These are phyloP conservation scores for Russula sp. DNA, from an alignment of 768 basidiomycete species.

Conservation along the genomic window DNA sequence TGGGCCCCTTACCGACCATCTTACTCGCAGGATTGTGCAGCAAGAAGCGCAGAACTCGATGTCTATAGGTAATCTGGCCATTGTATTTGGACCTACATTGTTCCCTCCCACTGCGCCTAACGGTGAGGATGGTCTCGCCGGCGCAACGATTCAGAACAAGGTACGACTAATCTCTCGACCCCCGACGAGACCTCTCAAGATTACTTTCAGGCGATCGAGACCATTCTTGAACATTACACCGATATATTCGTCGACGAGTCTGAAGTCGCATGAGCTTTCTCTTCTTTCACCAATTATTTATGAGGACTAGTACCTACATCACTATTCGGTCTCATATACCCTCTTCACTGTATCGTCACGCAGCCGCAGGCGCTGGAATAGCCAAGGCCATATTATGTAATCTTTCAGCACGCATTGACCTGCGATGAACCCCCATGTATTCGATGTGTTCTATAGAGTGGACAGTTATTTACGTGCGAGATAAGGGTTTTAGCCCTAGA, in stretches of 20 bases:
- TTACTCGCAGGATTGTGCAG: conserved; percentile 57
- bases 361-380: conserved; percentile 13
- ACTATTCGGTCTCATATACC: conserved; percentile 21
- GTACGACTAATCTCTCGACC: conserved; percentile 31
- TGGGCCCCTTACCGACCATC: not conserved
- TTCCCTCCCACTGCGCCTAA: conserved; percentile 61
- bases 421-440: conserved; percentile 4
- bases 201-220: conserved; percentile 75
- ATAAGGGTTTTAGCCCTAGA: not conserved
- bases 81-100: conserved; percentile 97
- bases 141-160: conserved; percentile 67
- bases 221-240: conserved; percentile 87
- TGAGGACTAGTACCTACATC: conserved; percentile 20
- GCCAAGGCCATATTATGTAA: conserved; percentile 10
- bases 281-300: conserved; percentile 26
- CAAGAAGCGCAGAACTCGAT: conserved; percentile 80
- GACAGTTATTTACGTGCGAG: not conserved
- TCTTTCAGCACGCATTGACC: conserved; percentile 14
- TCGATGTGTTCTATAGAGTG: conserved; percentile 6
- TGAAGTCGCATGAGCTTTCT: conserved; percentile 34
- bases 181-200: not conserved
- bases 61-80: conserved; percentile 88
- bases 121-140: conserved; percentile 49
- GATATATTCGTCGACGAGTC: conserved; percentile 96
- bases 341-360: conserved; percentile 10